A percentile compares a stretch with the other conserved stretches of the same genome.
Evolutionary conservation across 2,329 filamentous ascomycete species (phyloP).

Genomic region (Botrytis deweyae): DNA sequence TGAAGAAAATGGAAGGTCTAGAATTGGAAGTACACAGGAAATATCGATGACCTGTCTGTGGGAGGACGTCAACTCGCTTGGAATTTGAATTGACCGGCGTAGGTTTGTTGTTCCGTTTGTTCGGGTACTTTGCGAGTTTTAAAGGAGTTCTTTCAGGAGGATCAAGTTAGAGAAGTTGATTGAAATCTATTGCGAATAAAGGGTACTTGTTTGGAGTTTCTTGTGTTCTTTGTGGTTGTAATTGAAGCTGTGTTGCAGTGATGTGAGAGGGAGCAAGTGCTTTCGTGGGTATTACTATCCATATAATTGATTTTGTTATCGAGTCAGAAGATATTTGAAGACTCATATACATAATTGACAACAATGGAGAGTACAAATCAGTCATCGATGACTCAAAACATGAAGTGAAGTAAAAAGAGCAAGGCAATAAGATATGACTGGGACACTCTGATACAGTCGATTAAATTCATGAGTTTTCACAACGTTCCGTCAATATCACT

Average conservation of each 20-base stretch:
- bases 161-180: accelerated
- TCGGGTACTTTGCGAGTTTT: background rate
- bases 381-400: background rate
- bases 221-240: background rate
- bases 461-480: background rate
- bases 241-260: background rate
- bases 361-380: background rate
- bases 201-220: background rate
- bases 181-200: background rate
- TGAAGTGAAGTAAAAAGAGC: background rate
- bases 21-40: background rate
- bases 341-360: background rate
- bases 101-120: background rate
- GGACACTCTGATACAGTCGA: background rate
- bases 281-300: background rate
- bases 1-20: background rate
- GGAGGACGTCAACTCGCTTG: background rate
- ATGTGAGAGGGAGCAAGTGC: background rate
- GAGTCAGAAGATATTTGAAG: background rate
- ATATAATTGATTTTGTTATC: background rate
- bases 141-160: background rate
- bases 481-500: background rate
- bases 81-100: background rate
- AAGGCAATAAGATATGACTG: background rate
- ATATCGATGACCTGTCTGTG: background rate